Conservation (phyloP, 2,329 filamentous ascomycete species). For the Monilinia polystroma region DNA sequence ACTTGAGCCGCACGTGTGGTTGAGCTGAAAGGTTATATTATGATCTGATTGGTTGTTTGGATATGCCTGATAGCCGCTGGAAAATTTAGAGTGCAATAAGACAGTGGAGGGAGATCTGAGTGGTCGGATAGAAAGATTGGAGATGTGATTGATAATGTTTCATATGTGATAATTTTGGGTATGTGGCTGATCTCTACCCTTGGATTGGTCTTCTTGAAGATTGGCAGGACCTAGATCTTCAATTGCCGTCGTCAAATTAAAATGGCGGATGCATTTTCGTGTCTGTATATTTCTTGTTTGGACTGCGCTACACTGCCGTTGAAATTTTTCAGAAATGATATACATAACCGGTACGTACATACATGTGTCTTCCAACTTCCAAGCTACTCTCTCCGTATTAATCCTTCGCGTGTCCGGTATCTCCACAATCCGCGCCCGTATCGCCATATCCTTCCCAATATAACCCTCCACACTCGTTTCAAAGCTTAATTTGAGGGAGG, state of each 20-base stretch:
- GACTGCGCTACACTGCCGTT: not conserved
- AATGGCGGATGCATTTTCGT: not conserved
- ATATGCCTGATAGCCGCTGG: not conserved
- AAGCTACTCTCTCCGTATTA: not conserved
- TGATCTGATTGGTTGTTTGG: not conserved
- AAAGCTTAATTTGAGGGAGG: not conserved
- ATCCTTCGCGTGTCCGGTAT: not conserved
- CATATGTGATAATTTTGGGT: conserved; percentile 1
- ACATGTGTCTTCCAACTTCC: not conserved
- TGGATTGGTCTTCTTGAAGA: not conserved
- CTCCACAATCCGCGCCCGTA: not conserved
- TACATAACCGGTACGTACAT: not conserved
- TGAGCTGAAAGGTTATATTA: conserved; percentile 5
- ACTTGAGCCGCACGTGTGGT: conserved; percentile 13
- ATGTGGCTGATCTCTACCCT: not conserved
- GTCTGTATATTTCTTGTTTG: not conserved
- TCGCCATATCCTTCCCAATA: not conserved
- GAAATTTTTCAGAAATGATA: not conserved
- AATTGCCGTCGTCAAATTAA: not conserved
- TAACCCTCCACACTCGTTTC: conserved; percentile 5
- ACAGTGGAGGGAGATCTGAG: not conserved
- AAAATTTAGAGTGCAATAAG: not conserved
- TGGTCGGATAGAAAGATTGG: not conserved
- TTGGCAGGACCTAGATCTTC: not conserved
- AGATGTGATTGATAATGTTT: conserved; percentile 16